Conservation (phyloP, 1,284 basidiomycete species). For the Sparassis latifolia region DNA sequence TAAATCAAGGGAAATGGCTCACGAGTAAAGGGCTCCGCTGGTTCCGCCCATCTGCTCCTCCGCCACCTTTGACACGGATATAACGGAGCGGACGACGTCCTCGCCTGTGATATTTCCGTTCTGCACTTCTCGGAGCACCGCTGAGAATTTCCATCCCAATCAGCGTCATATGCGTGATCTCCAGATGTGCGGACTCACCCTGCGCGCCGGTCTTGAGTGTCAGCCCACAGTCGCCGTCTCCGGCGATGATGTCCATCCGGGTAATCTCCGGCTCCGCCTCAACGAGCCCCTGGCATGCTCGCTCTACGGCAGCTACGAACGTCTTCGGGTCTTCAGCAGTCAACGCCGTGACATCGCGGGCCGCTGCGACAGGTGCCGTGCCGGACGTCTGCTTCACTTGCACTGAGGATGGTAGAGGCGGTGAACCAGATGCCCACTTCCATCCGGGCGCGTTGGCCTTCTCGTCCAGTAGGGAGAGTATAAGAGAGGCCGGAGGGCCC, state of each 20-base stretch:
- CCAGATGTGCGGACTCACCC: constrained; percentile 24
- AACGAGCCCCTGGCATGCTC: constrained; percentile 68
- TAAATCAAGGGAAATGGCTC: constrained; percentile 20
- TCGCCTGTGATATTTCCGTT: constrained; percentile 47
- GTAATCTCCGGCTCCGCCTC: constrained; percentile 85
- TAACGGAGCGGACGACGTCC: constrained; percentile 60
- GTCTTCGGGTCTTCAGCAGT: constrained; percentile 35
- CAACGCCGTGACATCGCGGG: constrained; percentile 21
- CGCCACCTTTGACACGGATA: constrained; percentile 67
- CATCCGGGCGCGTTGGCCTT: constrained; percentile 75
- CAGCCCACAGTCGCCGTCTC: constrained; percentile 75
- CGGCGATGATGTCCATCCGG: constrained; percentile 77
- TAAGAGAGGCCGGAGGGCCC: constrained; percentile 30
- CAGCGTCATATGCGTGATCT: background rate
- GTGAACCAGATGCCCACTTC: constrained; percentile 57
- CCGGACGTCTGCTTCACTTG: constrained; percentile 19
- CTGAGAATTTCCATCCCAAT: constrained; percentile 22
- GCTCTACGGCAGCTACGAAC: constrained; percentile 54
- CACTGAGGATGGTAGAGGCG: constrained; percentile 28
- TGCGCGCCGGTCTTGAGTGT: constrained; percentile 74
- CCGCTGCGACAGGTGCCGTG: constrained; percentile 11
- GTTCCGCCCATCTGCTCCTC: constrained; percentile 92
- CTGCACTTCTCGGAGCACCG: constrained; percentile 44
- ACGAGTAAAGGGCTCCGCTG: constrained; percentile 88
- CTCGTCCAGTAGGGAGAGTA: constrained; percentile 78